These are phyloP conservation scores for Forsythia viridissima DNA, from an alignment of 257 asterid genomes.

Conservation along the genomic window DNA sequence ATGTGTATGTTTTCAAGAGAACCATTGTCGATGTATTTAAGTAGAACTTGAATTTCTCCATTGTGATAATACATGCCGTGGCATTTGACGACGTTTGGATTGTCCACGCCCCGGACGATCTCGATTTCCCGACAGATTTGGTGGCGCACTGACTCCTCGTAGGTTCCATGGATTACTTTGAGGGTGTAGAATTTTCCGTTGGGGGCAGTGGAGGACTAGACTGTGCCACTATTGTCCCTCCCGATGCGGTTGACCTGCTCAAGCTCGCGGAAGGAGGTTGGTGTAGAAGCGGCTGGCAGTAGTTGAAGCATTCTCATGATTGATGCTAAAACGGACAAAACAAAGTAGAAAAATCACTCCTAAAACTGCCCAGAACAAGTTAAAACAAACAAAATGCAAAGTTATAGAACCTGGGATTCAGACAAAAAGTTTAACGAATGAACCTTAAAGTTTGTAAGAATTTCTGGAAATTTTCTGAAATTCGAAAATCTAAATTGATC, in stretches of 20 bases:
- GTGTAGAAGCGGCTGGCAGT: constrained; percentile 35
- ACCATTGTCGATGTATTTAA: constrained; percentile 78
- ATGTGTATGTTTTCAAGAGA: constrained; percentile 70
- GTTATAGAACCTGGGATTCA: no score
- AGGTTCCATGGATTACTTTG: constrained; percentile 80
- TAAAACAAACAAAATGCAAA: no score
- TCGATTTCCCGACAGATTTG: constrained; percentile 90
- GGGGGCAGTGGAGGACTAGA: constrained; percentile 78
- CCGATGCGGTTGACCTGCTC: constrained; percentile 85
- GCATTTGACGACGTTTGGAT: constrained; percentile 79
- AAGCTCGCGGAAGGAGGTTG: constrained; percentile 45
- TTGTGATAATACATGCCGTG: constrained; percentile 71
- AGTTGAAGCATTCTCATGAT: constrained; percentile 64
- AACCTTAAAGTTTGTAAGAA: no score
- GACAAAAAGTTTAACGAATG: no score
- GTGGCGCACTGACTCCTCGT: constrained; percentile 68
- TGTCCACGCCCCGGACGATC: constrained; percentile 78
- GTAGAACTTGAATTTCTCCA: constrained; percentile 79
- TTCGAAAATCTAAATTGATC: not conserved
- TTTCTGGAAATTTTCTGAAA: not conserved
- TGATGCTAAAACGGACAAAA: not conserved
- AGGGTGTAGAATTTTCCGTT: constrained; percentile 65
- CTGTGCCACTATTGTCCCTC: constrained; percentile 86
- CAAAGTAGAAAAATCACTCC: not conserved
- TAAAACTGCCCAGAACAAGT: not conserved